Percentiles rank a stretch among this genome's conserved stretches.
Conservation (phyloP, 805 yeast genomes). For the Osmozyma mogii region DNA sequence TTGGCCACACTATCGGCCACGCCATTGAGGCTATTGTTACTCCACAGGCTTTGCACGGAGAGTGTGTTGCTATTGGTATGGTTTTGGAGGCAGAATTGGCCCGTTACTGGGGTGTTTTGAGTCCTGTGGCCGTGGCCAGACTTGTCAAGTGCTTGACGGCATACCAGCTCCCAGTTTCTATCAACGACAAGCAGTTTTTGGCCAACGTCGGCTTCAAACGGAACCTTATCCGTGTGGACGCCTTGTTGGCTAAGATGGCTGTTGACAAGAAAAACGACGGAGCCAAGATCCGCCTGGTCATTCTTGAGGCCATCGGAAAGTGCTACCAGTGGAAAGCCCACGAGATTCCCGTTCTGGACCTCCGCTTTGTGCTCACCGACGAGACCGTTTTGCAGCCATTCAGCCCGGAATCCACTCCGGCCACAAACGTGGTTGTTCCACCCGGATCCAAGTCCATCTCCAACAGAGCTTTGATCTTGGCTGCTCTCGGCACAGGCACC, state of each 20-base stretch:
- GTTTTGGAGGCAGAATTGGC: slow-evolving; percentile 91
- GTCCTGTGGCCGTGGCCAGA: slow-evolving; percentile 92
- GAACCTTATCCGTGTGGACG: slow-evolving; percentile 62
- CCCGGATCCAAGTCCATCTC: slow-evolving; percentile 98
- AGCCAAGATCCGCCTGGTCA: slow-evolving; percentile 75
- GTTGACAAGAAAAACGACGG: slow-evolving; percentile 97
- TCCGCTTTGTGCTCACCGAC: slow-evolving; percentile 75
- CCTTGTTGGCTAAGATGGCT: slow-evolving; percentile 75
- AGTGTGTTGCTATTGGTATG: slow-evolving; percentile 97
- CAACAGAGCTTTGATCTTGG: slow-evolving; percentile 86
- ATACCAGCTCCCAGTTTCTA: slow-evolving; percentile 77
- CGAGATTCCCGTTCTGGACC: slow-evolving; percentile 69
- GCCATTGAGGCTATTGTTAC: slow-evolving; percentile 97
- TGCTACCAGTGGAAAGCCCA: slow-evolving; percentile 88
- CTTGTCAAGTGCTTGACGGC: slow-evolving; percentile 74
- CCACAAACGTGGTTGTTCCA: slow-evolving; percentile 51
- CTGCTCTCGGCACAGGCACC: slow-evolving; percentile 83
- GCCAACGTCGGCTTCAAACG: slow-evolving; percentile 60
- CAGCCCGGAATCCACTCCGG: slow-evolving; percentile 21
- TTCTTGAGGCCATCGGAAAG: slow-evolving; percentile 77
- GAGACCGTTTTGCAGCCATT: slow-evolving; percentile 65
- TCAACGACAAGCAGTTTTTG: slow-evolving; percentile 60
- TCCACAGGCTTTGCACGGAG: slow-evolving; percentile 95
- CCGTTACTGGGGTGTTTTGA: slow-evolving; percentile 80
- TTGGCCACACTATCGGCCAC: slow-evolving; percentile 96